Percentiles rank a stretch among this genome's conserved stretches.
phyloP scores from a whole-genome alignment of 164 flowering plant genomes.

The Dillenia turbinata region DNA sequence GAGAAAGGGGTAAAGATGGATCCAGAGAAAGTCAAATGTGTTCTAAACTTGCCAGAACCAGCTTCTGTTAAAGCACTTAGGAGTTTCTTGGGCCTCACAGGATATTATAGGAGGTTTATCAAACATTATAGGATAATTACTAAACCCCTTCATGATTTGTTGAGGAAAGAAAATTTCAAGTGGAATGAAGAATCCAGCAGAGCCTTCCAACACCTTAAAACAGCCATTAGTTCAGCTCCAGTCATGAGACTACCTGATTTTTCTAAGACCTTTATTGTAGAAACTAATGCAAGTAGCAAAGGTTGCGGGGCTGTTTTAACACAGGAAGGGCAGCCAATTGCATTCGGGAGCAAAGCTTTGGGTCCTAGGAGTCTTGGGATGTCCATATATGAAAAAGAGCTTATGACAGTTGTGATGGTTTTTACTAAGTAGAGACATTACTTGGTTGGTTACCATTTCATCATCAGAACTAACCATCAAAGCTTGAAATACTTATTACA shows the following conservation, averaged over 20 bases:
- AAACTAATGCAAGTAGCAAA: background rate
- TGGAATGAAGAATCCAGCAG: background rate
- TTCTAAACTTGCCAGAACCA: background rate
- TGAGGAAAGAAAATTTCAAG: background rate
- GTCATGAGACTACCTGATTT: conserved; percentile 5
- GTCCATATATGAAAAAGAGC: conserved; percentile 9
- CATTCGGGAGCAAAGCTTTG: conserved; percentile 5
- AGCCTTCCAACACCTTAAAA: background rate
- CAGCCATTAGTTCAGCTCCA: background rate
- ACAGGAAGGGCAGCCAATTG: conserved; percentile 1
- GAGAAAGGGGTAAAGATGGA: background rate
- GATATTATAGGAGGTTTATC: conserved; percentile 3
- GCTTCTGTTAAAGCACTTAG: background rate
- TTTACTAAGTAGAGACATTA: background rate
- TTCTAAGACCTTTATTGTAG: background rate
- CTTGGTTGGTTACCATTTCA: background rate
- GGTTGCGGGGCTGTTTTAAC: background rate
- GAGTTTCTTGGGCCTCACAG: conserved; percentile 5
- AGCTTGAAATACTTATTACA: background rate
- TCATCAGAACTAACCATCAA: conserved; percentile 4
- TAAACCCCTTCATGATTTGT: background rate
- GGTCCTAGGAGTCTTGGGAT: background rate
- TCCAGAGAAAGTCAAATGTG: background rate
- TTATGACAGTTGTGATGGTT: conserved; percentile 1
- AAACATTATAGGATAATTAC: background rate